Evolutionary conservation across 2,329 filamentous ascomycete species (phyloP), one percentile per base, ranked within the genome.

Genomic region (Stylonectria norvegica): DNA sequence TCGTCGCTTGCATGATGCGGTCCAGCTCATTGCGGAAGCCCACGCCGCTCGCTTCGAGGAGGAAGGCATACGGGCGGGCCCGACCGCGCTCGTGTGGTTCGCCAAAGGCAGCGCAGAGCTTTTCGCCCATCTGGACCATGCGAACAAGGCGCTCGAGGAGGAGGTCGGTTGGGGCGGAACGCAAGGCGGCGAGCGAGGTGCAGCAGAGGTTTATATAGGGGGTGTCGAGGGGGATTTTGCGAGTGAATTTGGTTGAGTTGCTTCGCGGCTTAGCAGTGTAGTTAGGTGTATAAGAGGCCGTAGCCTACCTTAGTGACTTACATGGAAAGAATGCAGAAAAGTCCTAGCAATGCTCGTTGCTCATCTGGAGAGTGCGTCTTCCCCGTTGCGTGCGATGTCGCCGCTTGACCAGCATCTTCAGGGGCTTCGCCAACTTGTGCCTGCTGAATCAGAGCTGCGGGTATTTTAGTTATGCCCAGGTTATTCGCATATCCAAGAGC

Each of bases 401-500:
- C 49, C 12, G 34, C 40, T 12, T 55, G 47, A 12, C 37, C 42
- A 4, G 43, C 29, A 14, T 45, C 44, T 19, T 49, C 43, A 3
- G 32, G 38, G 5, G 36, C 22, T 10, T 36, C 29, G 8, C 35
- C 44, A 29, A 40, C 43, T 16, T 39, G 44, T 2, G 43, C 45
- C 30, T 48, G 38, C 20, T 46, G 33, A 4, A 39, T 20, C 5
- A 47, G 15, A 12, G 40, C 29, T 15, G 38, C 35, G 7, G 45
- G 40, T 1, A 47, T 46, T 29, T 52, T 55, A 2, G 53, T 58
- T 11, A 70, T 61, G 2, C 62, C 62, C 5, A 71, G 57, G 31
- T 61, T 68, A 30, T 71, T 65, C 4, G 65, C 67, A 40, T 67
- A 66, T 15, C 67, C 68, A 9, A 69, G 52, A 2, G 64, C 64